Evolutionary conservation across 192 early-diverging fungal genomes (phyloP), one percentile per base, ranked within the genome.

Genomic region (Physocladia obscura): DNA sequence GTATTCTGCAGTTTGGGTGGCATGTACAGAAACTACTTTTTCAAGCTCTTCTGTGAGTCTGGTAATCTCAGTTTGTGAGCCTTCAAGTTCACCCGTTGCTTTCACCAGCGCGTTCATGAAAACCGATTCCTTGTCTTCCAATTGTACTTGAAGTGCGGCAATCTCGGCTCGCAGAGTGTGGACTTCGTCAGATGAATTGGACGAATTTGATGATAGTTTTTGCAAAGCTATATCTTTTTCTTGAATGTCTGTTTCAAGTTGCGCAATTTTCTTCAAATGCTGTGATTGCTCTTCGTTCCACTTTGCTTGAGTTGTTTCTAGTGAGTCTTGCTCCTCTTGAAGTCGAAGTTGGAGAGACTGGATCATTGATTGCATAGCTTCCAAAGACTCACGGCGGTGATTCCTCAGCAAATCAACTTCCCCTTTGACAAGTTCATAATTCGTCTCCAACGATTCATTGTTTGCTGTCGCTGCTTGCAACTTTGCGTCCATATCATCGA

Each of bases 341-440:
- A 68, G 34, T 8, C 65, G 65, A 34, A 68, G 11, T 35, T 54
- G 50, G 3, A 68, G 37, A 24, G 32, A 37, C 29, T 68, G 65
- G 44, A 68, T 68, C 65, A 68, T 68, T 29, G 65, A 68, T 39
- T 68, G 65, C 65, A 68, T 68, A 0, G 65, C 65, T 37, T 68
- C 65, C 8, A 68, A 4, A 36, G 32, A 37, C 35, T 68, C 65
- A 4, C 65, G 50, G 4, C 65, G 65, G 19, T 68, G 65, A 38
- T 68, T 54, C 36, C 65, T 30, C 65, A 68, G 30, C 30, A 68
- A 27, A 11, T 68, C 65, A 31, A 68, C 56, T 38, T 68, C 65
- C 1, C 56, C 65, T 37, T 57, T 68, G n/a, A 68, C 52, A 35
- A 36, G 40, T 34, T 68, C 51, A 29, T 68, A 68, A 44, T 68